Conservation (phyloP, 352 stramenopile genomes). For the Globisporangium sylvaticum region DNA sequence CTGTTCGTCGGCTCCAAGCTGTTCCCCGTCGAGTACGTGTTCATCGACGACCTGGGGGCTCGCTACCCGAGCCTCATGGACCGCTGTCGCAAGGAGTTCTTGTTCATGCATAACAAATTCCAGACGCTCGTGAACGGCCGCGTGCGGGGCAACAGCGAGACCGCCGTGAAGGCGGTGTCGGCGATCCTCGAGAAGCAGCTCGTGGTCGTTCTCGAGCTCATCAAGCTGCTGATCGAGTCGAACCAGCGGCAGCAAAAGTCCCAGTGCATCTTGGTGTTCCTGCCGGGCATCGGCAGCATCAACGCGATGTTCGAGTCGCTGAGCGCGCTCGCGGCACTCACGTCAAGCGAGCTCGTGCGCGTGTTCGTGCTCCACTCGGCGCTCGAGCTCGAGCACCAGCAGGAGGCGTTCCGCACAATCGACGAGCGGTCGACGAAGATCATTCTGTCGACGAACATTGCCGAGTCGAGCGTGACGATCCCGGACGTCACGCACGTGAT, state of each 20-base stretch:
- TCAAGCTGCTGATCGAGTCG: slow-evolving; percentile 48
- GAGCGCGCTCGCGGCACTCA: slow-evolving; percentile 24
- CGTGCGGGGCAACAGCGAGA: slow-evolving; percentile 38
- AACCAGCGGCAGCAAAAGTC: slow-evolving; percentile 29
- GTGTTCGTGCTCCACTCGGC: slow-evolving; percentile 68
- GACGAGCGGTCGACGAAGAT: slow-evolving; percentile 77
- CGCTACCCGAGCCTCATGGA: slow-evolving; percentile 41
- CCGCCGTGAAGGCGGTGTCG: slow-evolving; percentile 43
- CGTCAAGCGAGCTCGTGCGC: slow-evolving; percentile 26
- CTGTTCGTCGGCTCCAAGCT: slow-evolving; percentile 84
- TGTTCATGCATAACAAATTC: slow-evolving; percentile 40
- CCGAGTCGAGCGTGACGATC: slow-evolving; percentile 96
- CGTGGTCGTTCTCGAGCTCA: slow-evolving; percentile 48
- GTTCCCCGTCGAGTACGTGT: slow-evolving; percentile 64
- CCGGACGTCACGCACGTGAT: slow-evolving; percentile 90
- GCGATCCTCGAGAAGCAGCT: slow-evolving; percentile 68
- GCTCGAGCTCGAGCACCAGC: slow-evolving; percentile 73
- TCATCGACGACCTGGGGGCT: slow-evolving; percentile 41
- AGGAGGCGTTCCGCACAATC: slow-evolving; percentile 58
- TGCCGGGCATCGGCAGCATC: slow-evolving; percentile 94
- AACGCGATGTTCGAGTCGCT: slow-evolving; percentile 80
- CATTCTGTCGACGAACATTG: slow-evolving; percentile 96
- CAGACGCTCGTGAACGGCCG: slow-evolving; percentile 21
- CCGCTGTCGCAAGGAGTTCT: slow-evolving; percentile 38
- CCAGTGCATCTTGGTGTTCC: slow-evolving; percentile 93